These are phyloP conservation scores for Pichia eremophila DNA, from an alignment of 805 yeast species.

Conservation along the genomic window DNA sequence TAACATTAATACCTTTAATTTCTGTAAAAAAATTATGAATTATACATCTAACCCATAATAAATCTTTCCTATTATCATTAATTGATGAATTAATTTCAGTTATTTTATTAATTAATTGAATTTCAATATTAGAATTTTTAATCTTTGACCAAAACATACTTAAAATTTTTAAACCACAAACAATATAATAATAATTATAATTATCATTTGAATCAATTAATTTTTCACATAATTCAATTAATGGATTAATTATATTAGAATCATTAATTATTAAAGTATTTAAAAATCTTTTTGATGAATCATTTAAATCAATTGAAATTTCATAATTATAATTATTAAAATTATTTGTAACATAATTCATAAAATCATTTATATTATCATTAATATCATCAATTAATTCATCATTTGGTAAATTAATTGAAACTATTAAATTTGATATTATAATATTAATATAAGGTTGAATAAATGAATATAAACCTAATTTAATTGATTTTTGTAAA, in stretches of 20 bases:
- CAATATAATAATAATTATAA: background rate
- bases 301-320: background rate
- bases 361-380: conserved; percentile 81
- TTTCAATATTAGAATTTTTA: background rate
- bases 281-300: background rate
- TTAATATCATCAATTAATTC: conserved; percentile 67
- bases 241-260: background rate
- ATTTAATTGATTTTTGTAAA: background rate
- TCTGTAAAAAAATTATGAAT: background rate
- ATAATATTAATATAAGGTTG: conserved; percentile 57
- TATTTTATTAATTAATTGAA: background rate
- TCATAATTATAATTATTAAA: background rate
- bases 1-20: background rate
- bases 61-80: background rate
- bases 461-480: conserved; percentile 25
- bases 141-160: background rate
- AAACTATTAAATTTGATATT: conserved; percentile 64
- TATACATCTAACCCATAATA: background rate
- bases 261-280: background rate
- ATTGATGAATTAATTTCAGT: background rate
- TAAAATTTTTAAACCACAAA: background rate
- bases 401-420: conserved; percentile 62
- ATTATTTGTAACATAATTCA: conserved; percentile 19
- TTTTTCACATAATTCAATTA: background rate
- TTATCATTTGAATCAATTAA: background rate